These are phyloP conservation scores for Coprinellus aureogranulatus DNA, from an alignment of 768 basidiomycete species.

Conservation along the genomic window DNA sequence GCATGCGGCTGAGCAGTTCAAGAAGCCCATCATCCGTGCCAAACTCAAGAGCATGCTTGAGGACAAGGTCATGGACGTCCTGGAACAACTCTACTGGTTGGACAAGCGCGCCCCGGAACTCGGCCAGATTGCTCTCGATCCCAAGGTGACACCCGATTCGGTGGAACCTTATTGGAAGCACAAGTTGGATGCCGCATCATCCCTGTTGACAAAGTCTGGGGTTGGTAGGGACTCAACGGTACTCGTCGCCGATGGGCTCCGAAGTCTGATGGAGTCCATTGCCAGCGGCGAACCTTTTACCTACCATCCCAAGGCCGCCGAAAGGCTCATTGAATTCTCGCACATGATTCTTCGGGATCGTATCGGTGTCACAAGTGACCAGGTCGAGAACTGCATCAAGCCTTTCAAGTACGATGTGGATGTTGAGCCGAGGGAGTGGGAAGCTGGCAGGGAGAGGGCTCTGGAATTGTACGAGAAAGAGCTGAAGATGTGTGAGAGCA, in stretches of 20 bases:
- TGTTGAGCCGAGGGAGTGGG: conserved; percentile 92
- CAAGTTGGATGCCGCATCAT: conserved; percentile 93
- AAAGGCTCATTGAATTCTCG: conserved; percentile 87
- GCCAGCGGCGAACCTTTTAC: conserved; percentile 87
- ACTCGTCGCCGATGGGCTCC: conserved; percentile 90
- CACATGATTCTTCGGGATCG: conserved; percentile 92
- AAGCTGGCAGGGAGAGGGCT: conserved; percentile 70
- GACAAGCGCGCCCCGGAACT: conserved; percentile 85
- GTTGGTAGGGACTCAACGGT: conserved; percentile 92
- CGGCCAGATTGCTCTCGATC: conserved; percentile 63
- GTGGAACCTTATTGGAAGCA: conserved; percentile 93
- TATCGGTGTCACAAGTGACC: conserved; percentile 92
- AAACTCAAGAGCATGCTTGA: conserved; percentile 93
- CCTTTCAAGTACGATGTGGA: conserved; percentile 99
- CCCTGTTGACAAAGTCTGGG: conserved; percentile 91
- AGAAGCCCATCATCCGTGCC: conserved; percentile 81
- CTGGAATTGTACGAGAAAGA: conserved; percentile 84
- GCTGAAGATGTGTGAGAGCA: conserved; percentile 77
- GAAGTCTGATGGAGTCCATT: conserved; percentile 87
- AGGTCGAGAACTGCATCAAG: conserved; percentile 99
- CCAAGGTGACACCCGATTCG: conserved; percentile 66
- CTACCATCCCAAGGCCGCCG: conserved; percentile 84
- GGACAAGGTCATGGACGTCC: conserved; percentile 94
- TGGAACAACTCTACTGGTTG: conserved; percentile 96
- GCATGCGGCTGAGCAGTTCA: conserved; percentile 80